phyloP scores from a whole-genome alignment of 73 alveolate genomes.

The Paramecium sonneborni region DNA sequence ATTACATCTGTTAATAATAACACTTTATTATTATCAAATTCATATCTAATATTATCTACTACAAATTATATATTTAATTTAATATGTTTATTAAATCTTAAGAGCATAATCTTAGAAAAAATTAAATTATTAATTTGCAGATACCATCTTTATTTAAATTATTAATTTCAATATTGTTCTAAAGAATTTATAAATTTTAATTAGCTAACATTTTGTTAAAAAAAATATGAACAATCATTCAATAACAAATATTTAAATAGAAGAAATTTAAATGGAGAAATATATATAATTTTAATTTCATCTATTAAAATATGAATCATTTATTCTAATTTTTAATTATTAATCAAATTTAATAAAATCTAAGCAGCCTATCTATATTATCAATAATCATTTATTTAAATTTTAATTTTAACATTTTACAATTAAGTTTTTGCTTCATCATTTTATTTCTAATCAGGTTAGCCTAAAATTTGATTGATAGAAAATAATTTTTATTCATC shows the following conservation, averaged over 20 bases:
- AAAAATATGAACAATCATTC: too few relatives aligned
- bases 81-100: too few relatives aligned
- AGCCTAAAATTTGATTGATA: neutral
- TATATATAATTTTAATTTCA: too few relatives aligned
- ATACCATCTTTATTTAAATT: neutral
- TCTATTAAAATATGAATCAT: neutral
- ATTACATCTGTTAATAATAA: neutral
- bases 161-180: neutral
- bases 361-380: neutral
- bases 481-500: neutral
- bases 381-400: neutral
- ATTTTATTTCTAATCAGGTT: neutral
- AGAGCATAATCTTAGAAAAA: neutral
- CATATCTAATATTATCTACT: conserved; percentile 23
- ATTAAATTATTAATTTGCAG: neutral
- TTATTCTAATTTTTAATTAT: neutral
- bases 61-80: conserved; percentile 5
- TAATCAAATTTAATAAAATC: neutral
- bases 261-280: too few relatives aligned
- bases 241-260: too few relatives aligned
- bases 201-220: too few relatives aligned
- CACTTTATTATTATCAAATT: conserved; percentile 14
- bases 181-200: too few relatives aligned
- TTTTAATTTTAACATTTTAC: neutral
- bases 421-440: neutral